phyloP scores from a whole-genome alignment of 331 rosid genomes.

The Arachis monticola region DNA sequence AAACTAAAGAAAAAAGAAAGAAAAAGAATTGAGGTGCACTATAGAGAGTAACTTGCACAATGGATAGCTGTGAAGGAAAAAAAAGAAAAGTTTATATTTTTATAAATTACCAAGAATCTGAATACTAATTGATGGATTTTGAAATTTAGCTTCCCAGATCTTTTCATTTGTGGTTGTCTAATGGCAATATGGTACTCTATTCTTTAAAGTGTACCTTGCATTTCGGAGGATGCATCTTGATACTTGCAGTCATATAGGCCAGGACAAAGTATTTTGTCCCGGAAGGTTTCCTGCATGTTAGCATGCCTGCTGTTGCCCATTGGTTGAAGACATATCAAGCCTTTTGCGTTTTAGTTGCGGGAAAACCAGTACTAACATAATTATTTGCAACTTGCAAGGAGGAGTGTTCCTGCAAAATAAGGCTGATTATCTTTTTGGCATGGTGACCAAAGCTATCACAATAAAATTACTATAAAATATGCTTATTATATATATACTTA shows the following conservation, averaged over 20 bases:
- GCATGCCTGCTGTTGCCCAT: conserved; percentile 6
- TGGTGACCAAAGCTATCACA: not conserved
- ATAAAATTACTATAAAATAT: not conserved
- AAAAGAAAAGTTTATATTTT: not conserved
- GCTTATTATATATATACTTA: not conserved
- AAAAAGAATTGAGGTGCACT: not conserved
- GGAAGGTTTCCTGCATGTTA: conserved; percentile 2
- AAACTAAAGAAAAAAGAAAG: not conserved
- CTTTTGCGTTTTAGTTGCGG: too few relatives aligned
- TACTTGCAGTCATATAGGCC: not conserved
- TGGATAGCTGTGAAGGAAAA: conserved; percentile 5
- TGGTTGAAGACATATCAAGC: conserved; percentile 1
- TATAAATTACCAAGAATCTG: not conserved
- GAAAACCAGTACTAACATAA: not conserved
- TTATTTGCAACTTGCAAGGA: conserved; percentile 4
- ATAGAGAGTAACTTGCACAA: not conserved
- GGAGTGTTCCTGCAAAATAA: conserved; percentile 27
- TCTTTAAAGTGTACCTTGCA: conserved; percentile 7
- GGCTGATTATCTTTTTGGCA: conserved; percentile 5
- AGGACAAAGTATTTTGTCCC: not conserved
- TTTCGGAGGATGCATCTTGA: not conserved
- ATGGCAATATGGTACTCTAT: not conserved
- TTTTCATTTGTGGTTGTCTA: not conserved
- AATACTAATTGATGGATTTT: conserved; percentile 20
- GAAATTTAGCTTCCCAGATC: conserved; percentile 13